A percentile compares a stretch with the other conserved stretches of the same genome.
phyloP scores from a whole-genome alignment of 257 asterid genomes.

The Plantago major region DNA sequence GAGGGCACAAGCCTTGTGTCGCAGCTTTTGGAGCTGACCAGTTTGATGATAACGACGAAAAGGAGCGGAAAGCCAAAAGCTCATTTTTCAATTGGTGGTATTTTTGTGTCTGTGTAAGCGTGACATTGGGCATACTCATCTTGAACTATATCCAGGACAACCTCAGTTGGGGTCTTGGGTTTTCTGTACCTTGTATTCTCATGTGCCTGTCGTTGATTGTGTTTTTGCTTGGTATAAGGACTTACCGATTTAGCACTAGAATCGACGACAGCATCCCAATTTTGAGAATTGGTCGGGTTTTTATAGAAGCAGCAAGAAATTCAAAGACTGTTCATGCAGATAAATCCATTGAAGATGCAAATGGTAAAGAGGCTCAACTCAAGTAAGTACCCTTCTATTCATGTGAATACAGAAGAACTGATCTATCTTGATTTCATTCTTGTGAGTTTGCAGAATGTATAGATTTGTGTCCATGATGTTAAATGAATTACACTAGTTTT shows the following conservation, averaged over 20 bases:
- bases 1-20: conserved; percentile 14
- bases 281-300: not conserved
- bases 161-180: conserved; percentile 15
- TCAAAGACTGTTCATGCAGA: not conserved
- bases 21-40: conserved; percentile 17
- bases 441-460: too few species aligned
- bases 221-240: conserved; percentile 8
- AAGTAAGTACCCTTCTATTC: not conserved
- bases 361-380: not conserved
- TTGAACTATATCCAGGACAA: conserved; percentile 16
- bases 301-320: not conserved
- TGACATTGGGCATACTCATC: not conserved
- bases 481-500: too few species aligned
- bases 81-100: conserved; percentile 17
- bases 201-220: conserved; percentile 7
- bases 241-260: conserved; percentile 7
- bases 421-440: too few species aligned
- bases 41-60: conserved; percentile 5
- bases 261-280: conserved; percentile 6
- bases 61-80: conserved; percentile 10
- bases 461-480: too few species aligned
- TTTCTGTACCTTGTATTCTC: conserved; percentile 5
- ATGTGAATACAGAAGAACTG: too few species aligned
- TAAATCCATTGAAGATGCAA: conserved; percentile 2
- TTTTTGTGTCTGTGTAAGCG: conserved; percentile 1